phyloP scores from a whole-genome alignment of 139 green algal species.

The Chlorella sorokiniana region DNA sequence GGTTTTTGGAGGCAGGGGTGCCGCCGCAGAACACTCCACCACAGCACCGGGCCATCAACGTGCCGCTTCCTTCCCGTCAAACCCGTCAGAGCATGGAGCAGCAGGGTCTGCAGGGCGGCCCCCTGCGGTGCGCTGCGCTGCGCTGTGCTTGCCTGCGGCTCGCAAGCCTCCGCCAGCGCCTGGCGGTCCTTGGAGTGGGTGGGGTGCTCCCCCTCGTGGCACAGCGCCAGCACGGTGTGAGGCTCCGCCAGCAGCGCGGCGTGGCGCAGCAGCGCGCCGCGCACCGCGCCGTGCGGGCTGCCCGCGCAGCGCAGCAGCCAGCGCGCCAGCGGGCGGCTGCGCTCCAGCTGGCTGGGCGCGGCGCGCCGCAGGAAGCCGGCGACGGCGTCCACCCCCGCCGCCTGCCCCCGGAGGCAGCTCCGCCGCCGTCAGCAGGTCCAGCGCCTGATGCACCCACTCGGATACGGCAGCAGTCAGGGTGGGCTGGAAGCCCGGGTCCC shows the following conservation, averaged over 20 bases:
- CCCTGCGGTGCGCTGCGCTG: no score
- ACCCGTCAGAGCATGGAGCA: no score
- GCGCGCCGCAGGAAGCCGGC: constrained; percentile 9
- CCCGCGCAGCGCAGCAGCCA: constrained; percentile 6
- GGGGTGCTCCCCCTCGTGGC: constrained; percentile 41
- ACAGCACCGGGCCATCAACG: not conserved
- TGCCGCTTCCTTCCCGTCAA: no score
- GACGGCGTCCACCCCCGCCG: constrained; percentile 11
- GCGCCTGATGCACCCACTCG: constrained; percentile 20
- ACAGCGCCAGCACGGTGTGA: constrained; percentile 34
- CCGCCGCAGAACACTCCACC: not conserved
- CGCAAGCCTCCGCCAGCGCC: not conserved
- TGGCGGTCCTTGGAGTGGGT: constrained; percentile 35
- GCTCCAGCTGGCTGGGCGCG: constrained; percentile 25
- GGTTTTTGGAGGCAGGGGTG: not conserved
- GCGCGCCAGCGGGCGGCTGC: constrained; percentile 20
- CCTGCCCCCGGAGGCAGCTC: not conserved
- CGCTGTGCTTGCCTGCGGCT: not conserved
- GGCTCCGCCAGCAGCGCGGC: constrained; percentile 27
- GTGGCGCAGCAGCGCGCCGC: constrained; percentile 13
- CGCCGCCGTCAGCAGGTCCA: constrained; percentile 14
- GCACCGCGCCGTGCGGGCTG: not conserved
- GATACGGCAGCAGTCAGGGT: constrained; percentile 6
- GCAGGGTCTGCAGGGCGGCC: no score
- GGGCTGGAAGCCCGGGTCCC: not conserved